Evolutionary conservation across 2,329 filamentous ascomycete species (phyloP), one percentile per base, ranked within the genome.

Genomic region (Aurifilum marmelostoma): DNA sequence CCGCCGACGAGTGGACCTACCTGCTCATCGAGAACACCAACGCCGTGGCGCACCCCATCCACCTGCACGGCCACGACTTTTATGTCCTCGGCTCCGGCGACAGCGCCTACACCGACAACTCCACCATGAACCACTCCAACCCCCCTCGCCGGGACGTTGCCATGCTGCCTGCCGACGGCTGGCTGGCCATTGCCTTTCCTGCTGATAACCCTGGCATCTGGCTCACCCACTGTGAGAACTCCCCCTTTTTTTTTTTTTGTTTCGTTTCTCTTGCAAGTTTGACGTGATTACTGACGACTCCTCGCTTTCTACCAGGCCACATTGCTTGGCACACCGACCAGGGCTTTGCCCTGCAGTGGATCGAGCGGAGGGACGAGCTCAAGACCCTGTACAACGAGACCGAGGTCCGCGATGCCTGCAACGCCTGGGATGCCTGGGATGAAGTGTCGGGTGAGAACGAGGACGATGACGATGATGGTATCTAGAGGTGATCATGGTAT

Each of bases 11-110:
- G 41, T 69, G 68, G 68, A 59, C 50, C 0, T 68, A 69, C 60
- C 52, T 61, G 32, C 50, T 68, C 18, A 65, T 69, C n/a, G 47
- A 67, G 12, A 63, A 60, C 59, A 16, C 8, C 6, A 63, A 50
- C 37, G 21, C 67, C 12, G 67, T 77, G 9, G 70, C 80, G 24
- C 83, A 84, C 72, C 82, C 82, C 0, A 82, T 84, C 74, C 84
- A 85, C 75, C 76, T 86, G 21, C 84, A 85, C 75, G 84, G 84
- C 11, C 83, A 85, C 72, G 80, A 85, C 67, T 85, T 85, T 75
- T 81, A 79, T 71, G 74, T 85, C 18, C 73, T 85, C 9, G 75
- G 77, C 32, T 67, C 79, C 74, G 75, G 74, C 37, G 61, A 69
- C 52, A 69, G 74, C 41, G 4, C 63, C 32, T 75, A 65, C 64